phyloP scores from a whole-genome alignment of 371 early-diverging fungal genomes.

The Zancudomyces culisetae region DNA sequence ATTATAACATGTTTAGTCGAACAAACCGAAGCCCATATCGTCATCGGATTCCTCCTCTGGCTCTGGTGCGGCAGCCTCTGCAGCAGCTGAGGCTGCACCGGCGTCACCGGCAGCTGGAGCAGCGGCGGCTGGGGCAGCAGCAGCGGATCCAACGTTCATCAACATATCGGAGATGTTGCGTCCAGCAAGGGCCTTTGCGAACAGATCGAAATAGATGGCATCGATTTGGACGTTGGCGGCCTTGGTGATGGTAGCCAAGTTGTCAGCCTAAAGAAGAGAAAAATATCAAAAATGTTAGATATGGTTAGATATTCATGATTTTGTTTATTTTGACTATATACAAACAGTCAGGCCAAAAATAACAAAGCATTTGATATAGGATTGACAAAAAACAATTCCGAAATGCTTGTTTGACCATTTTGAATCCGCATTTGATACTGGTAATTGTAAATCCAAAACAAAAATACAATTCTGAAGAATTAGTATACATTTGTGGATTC shows the following conservation, averaged over 20 bases:
- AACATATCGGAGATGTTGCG: slow-evolving; percentile 79
- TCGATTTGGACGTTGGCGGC: slow-evolving; percentile 82
- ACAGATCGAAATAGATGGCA: slow-evolving; percentile 86
- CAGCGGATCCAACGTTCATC: slow-evolving; percentile 57
- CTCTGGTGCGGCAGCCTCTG: slow-evolving; percentile 38
- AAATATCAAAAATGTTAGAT: neutral
- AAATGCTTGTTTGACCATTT: too few relatives aligned
- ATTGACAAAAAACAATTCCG: too few relatives aligned
- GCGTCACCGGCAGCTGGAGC: neutral
- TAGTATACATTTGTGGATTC: too few relatives aligned
- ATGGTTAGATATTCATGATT: neutral
- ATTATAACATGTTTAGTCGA: too few relatives aligned
- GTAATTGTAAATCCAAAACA: too few relatives aligned
- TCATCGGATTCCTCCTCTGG: slow-evolving; percentile 80
- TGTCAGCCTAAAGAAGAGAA: slow-evolving; percentile 59
- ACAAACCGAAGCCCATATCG: slow-evolving; percentile 88
- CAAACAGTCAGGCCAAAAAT: neutral
- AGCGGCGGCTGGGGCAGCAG: slow-evolving; percentile 35
- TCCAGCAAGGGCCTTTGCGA: slow-evolving; percentile 94
- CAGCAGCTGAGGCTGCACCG: slow-evolving; percentile 35
- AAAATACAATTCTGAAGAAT: too few relatives aligned
- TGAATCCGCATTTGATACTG: too few relatives aligned
- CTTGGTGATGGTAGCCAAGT: slow-evolving; percentile 73
- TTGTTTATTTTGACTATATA: neutral
- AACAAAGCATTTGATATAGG: too few relatives aligned